Evolutionary conservation across 306 rosid genomes (phyloP).

Genomic region (Cucumis cinereus): DNA sequence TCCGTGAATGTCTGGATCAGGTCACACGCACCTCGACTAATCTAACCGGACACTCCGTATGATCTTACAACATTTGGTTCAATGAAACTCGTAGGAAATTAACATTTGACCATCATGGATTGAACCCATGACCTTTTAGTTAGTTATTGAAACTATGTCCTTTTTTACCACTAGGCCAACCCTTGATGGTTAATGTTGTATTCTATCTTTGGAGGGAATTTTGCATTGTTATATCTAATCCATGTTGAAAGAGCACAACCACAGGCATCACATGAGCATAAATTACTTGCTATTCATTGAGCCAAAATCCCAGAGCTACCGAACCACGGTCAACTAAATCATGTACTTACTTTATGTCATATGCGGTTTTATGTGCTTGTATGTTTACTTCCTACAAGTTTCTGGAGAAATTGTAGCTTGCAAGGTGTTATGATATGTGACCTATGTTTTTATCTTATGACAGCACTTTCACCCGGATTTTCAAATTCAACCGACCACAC

Average conservation of each 20-base stretch:
- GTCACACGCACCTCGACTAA: no score
- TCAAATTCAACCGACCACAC: constrained; percentile 63
- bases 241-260: not conserved
- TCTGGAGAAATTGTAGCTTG: not conserved
- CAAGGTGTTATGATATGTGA: not conserved
- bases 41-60: no score
- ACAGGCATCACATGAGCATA: not conserved
- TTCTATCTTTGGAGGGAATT: not conserved
- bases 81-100: no score
- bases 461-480: constrained; percentile 86
- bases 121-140: no score
- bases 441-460: constrained; percentile 15
- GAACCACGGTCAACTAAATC: not conserved
- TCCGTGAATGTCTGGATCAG: no score
- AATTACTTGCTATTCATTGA: not conserved
- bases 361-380: not conserved
- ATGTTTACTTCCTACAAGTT: not conserved
- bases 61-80: no score
- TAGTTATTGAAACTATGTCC: no score
- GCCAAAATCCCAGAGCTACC: not conserved
- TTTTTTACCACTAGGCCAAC: no score
- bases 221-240: not conserved
- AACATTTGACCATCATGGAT: no score
- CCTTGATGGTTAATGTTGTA: no score
- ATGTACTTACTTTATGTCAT: not conserved